Base-by-base conservation (phyloP, 345 rosid species). In the Dovyalis caffra region DNA sequence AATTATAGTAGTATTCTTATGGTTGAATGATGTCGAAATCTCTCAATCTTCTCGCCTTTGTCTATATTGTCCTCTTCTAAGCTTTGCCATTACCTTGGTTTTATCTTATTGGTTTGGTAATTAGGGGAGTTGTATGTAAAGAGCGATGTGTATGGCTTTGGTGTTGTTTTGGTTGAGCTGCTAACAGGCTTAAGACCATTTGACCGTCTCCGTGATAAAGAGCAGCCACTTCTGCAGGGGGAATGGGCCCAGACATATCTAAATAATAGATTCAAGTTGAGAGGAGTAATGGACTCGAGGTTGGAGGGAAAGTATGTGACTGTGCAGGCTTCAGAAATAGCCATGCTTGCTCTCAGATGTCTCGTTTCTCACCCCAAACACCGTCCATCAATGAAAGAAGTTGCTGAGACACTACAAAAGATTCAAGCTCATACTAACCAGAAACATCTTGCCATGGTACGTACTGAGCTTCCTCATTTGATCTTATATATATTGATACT, bases 311-410 rank as follows among this genome's bases (percentile, higher is more conserved):
- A 6, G 31, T 74, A 74, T 53, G 21, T 53, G 2, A 8, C 51
- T 34, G 67, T 37, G 21, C 64, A 51, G 33, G 77, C 77, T 38
- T 33, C 25, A 23, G 5, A 34, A 33, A 18, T 74, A 16, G 77
- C 77, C 34, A 34, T 0, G 35, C 60, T 74, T 65, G 66, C 77
- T 34, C 1, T 63, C 9, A 74, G 26, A 65, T 66, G 71, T 66
- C 33, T 74, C 58, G 49, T 18, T 37, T 3, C 1, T 12, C 11
- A n/a, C 10, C 51, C 66, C 3, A n/a, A 7, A 26, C 49, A 34
- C 5, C 64, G 77, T 3, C 77, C 77, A 66, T 74, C 77, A 35
- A 74, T 66, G 71, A 74, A 35, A 35, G 77, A 74, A 66, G 71
- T 56, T 23, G 40, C 21, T 34, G 71, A 74, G 71, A 66, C 63